Evolutionary conservation across 2,329 filamentous ascomycete species (phyloP).

Genomic region (Penicillium brasilianum): DNA sequence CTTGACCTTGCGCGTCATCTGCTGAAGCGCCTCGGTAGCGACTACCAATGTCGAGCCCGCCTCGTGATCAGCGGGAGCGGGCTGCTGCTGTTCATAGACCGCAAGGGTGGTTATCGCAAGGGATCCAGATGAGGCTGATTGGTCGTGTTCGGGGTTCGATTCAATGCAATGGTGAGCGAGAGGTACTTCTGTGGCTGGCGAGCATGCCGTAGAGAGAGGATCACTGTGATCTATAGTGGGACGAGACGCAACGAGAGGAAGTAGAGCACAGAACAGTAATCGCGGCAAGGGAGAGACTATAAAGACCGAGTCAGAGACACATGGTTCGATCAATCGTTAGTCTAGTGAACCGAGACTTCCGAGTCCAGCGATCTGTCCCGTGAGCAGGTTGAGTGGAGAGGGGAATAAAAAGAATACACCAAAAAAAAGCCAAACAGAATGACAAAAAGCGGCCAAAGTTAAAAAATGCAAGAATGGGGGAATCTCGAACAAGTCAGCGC

Average conservation of each 20-base stretch:
- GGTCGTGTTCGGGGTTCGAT: slow-evolving; percentile 8
- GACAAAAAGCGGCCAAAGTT: background rate
- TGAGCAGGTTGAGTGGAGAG: slow-evolving; percentile 9
- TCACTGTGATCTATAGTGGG: slow-evolving; percentile 24
- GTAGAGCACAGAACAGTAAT: slow-evolving; percentile 14
- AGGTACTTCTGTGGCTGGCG: slow-evolving; percentile 10
- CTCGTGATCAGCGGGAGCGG: slow-evolving; percentile 1
- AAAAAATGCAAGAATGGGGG: slow-evolving; percentile 6
- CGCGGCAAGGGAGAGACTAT: slow-evolving; percentile 18
- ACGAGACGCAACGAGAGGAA: slow-evolving; percentile 24
- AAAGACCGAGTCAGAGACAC: slow-evolving; percentile 5
- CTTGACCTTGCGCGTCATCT: slow-evolving; percentile 50
- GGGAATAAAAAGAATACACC: background rate
- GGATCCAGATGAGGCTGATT: slow-evolving; percentile 16
- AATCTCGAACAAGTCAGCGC: slow-evolving; percentile 26
- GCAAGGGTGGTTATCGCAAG: slow-evolving; percentile 10
- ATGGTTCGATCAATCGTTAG: background rate
- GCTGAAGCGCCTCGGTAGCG: slow-evolving; percentile 33
- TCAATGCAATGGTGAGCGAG: slow-evolving; percentile 23
- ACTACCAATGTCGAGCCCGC: slow-evolving; percentile 19
- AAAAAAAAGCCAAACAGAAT: background rate
- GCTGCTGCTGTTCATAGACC: slow-evolving; percentile 22
- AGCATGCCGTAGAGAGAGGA: slow-evolving; percentile 19
- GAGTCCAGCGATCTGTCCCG: slow-evolving; percentile 14
- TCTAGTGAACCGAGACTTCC: slow-evolving; percentile 14